Evolutionary conservation across 306 rosid genomes (phyloP), one percentile per base, ranked within the genome.

Genomic region (Prosopis cineraria): DNA sequence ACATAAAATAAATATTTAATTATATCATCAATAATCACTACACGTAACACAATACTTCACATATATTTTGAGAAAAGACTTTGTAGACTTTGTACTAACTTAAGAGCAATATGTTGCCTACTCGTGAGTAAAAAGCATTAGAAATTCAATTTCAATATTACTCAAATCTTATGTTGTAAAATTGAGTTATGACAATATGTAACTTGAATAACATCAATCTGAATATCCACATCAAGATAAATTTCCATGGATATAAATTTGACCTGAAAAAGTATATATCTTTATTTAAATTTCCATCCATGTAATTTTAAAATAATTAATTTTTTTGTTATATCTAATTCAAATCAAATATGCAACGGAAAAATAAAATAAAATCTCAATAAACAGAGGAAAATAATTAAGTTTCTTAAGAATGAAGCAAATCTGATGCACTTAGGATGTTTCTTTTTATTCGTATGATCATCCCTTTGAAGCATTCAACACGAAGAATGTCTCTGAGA

Each of bases 401-500:
- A 53, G 62, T 53, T 53, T 53, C 62, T 53, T 53, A 11, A 17
- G 8, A 63, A 63, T 16, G 43, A 63, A 63, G 68, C 43, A 11
- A 39, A 67, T 67, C 50, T 67, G 16, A 60, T 13, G 27, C 2
- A 52, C 10, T 29, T 29, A 20, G 39, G 7, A 22, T 39, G 20
- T 20, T 67, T 39, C 16, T 52, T 22, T 39, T 31, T 22, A 39
- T 39, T 66, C 25, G 19, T 39, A 12, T 27, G 68, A 31, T 22
- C 50, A 20, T 67, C 27, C 34, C 34, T 66, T 16, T 30, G 70
- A 82, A 68, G 68, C 56, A 36, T 60, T 59, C 29, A 30, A 34
- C 37, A 48, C 44, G 27, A 68, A 83, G 74, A 78, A 78, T 83
- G 81, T 71, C 48, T 76, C 29, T 45, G 19, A 25, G 45, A 72